Evolutionary conservation across 768 basidiomycete genomes (phyloP).

Genomic region (Dictyophora rubrovolvata): DNA sequence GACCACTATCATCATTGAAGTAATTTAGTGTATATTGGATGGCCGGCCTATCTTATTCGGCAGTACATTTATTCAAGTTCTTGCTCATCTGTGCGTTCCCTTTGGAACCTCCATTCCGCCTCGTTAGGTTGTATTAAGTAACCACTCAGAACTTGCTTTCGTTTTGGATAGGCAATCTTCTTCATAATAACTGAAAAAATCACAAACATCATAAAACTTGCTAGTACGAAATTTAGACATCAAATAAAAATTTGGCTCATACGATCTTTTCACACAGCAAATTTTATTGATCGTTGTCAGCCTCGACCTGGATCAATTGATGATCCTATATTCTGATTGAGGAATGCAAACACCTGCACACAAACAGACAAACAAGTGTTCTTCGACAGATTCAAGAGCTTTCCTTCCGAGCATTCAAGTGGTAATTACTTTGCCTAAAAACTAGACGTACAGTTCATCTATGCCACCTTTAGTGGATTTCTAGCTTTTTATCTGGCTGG

Average conservation of each 20-base stretch:
- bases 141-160: not conserved
- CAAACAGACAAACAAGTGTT: slow-evolving; percentile 48
- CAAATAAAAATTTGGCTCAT: not conserved
- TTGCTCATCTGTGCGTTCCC: slow-evolving; percentile 75
- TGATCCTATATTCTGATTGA: slow-evolving; percentile 55
- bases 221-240: slow-evolving; percentile 17
- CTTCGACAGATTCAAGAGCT: slow-evolving; percentile 83
- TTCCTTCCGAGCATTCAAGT: slow-evolving; percentile 86
- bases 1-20: not conserved
- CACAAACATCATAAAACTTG: slow-evolving; percentile 78
- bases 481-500: slow-evolving; percentile 83
- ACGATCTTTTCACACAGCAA: slow-evolving; percentile 21
- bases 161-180: slow-evolving; percentile 54
- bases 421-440: slow-evolving; percentile 28
- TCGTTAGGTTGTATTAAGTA: slow-evolving; percentile 38
- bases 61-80: slow-evolving; percentile 90
- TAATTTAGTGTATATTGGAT: slow-evolving; percentile 76
- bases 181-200: slow-evolving; percentile 67
- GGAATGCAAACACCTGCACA: slow-evolving; percentile 71
- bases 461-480: slow-evolving; percentile 64
- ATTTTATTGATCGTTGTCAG: slow-evolving; percentile 61
- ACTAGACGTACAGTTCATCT: not conserved
- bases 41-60: slow-evolving; percentile 75
- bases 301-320: slow-evolving; percentile 57
- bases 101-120: slow-evolving; percentile 85